A percentile compares a stretch with the other conserved stretches of the same genome.
phyloP scores from a whole-genome alignment of 2,329 filamentous ascomycete species.

The Cephalotrichum gorgonifer region DNA sequence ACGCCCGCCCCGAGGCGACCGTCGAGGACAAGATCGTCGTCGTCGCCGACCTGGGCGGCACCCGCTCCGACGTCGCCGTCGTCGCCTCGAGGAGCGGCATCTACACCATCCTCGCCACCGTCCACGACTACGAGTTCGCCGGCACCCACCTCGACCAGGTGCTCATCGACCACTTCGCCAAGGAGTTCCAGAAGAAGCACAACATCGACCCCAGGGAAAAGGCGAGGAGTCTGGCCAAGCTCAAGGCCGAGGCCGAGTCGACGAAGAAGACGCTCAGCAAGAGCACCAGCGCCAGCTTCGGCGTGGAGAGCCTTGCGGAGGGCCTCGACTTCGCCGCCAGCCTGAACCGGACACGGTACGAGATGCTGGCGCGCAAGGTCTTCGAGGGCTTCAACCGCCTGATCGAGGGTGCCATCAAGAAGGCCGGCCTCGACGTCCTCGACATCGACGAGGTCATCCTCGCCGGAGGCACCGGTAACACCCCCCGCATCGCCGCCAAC shows the following conservation, averaged over 20 bases:
- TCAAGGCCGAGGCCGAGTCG: conserved; percentile 82
- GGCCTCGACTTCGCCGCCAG: conserved; percentile 86
- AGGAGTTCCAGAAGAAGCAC: conserved; percentile 98
- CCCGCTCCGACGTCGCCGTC: conserved; percentile 82
- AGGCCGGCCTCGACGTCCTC: conserved; percentile 83
- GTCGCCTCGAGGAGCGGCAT: conserved; percentile 87
- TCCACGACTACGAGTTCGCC: conserved; percentile 90
- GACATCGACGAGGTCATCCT: conserved; percentile 94
- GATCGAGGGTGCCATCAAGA: conserved; percentile 76
- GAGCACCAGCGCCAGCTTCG: conserved; percentile 81
- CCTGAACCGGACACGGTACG: conserved; percentile 88
- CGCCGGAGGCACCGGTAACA: conserved; percentile 85
- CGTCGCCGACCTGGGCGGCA: conserved; percentile 87
- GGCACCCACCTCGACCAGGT: conserved; percentile 81
- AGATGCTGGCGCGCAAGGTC: conserved; percentile 76
- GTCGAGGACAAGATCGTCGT: conserved; percentile 80
- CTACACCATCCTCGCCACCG: conserved; percentile 88
- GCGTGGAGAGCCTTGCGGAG: conserved; percentile 80
- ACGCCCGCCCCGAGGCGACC: conserved; percentile 67
- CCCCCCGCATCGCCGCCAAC: conserved; percentile 81
- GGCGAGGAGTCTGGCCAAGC: conserved; percentile 74
- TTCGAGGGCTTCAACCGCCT: conserved; percentile 82
- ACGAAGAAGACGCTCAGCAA: conserved; percentile 88
- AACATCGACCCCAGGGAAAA: conserved; percentile 78
- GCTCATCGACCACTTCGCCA: conserved; percentile 91